Evolutionary conservation across 225 moss, liverwort and hornwort species (phyloP), one percentile per base, ranked within the genome.

Genomic region (Takakia lepidozioides): DNA sequence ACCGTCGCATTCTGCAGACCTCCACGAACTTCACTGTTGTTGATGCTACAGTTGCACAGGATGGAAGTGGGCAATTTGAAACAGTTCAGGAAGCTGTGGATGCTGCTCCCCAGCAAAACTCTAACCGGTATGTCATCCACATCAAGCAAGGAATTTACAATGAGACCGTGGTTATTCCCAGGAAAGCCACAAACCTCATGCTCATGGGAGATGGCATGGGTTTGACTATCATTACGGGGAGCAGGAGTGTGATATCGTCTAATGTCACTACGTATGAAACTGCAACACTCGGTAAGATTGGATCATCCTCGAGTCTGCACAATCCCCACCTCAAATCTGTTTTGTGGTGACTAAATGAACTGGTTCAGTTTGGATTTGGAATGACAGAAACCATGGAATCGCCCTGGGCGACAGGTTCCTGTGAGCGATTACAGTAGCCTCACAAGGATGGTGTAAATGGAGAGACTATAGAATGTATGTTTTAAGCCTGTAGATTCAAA

Each of bases 71-170:
- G 4, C 62, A 59, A 18, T 76, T 51, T 22, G 34, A 21, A 10
- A 59, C 54, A 10, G 56, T 82, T 34, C 81, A 82, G 25, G 61
- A 58, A 19, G 81, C 76, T 1, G 63, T 82, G 16, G 53, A 82
- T 49, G 56, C 51, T 32, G 76, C 67, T 46, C 76, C 81, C 1
- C 28, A 38, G 1, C 27, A 38, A 8, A 49, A 61, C 46, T 7
- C 46, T 19, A 38, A 43, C 11, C 38, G 65, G 14, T 82, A 66
- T 16, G 52, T 69, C 3, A 64, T 82, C 26, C 56, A 67, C 37
- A 70, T 76, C 21, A 69, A 66, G 27, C 62, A 62, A 32, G 81
- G 76, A 3, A 53, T 63, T n/a, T 82, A 76, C 44, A n/a, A n/a
- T 11, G 81, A 73, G 56, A 21, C 16, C 3, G 50, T 82, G 19